These are phyloP conservation scores for Pseudogymnoascus sp. DNA, from an alignment of 2,329 filamentous ascomycete species.

Conservation along the genomic window DNA sequence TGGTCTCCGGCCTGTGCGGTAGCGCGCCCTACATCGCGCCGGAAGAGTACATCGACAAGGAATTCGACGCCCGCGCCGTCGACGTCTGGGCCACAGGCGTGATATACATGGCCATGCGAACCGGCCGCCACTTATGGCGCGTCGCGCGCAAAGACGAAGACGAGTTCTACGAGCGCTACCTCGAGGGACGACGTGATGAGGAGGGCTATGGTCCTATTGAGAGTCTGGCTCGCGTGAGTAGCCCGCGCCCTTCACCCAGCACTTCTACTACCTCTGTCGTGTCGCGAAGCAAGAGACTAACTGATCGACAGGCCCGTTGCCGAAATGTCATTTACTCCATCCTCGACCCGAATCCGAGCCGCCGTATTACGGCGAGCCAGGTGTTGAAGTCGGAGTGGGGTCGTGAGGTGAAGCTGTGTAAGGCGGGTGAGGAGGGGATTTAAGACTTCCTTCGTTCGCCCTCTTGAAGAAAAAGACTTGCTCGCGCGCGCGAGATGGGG, in stretches of 20 bases:
- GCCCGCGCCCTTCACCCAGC: neutral
- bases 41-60: slow-evolving; percentile 89
- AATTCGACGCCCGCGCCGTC: slow-evolving; percentile 95
- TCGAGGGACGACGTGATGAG: slow-evolving; percentile 86
- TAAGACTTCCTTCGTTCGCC: slow-evolving; percentile 35
- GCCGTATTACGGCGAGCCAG: slow-evolving; percentile 90
- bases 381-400: slow-evolving; percentile 98
- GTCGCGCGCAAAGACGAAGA: slow-evolving; percentile 96
- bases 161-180: slow-evolving; percentile 91
- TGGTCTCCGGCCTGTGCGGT: slow-evolving; percentile 94
- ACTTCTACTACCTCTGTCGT: neutral
- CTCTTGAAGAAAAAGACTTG: neutral
- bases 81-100: slow-evolving; percentile 98
- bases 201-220: slow-evolving; percentile 96
- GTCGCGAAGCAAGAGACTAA: slow-evolving; percentile 12
- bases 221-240: slow-evolving; percentile 80
- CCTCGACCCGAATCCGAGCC: slow-evolving; percentile 83
- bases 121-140: slow-evolving; percentile 89
- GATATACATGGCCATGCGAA: slow-evolving; percentile 99
- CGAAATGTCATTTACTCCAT: slow-evolving; percentile 99
- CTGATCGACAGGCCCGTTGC: slow-evolving; percentile 65
- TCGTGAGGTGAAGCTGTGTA: slow-evolving; percentile 93
- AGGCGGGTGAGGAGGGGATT: slow-evolving; percentile 90
- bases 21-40: slow-evolving; percentile 96
- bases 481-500: neutral